Evolutionary conservation across 257 asterid species (phyloP), one percentile per base, ranked within the genome.

Genomic region (Scutellaria galericulata): DNA sequence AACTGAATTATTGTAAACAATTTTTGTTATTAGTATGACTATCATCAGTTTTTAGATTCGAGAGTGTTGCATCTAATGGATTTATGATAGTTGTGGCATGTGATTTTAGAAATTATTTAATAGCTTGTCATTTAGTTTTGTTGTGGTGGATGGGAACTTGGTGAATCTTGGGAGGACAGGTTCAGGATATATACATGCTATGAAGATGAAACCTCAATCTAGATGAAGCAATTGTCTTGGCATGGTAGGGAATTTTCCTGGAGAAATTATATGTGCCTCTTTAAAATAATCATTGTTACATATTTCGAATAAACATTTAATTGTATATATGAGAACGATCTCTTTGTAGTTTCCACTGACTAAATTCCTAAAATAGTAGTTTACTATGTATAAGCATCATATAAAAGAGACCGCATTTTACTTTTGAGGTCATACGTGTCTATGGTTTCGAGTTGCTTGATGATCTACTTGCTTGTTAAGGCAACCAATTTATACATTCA

Each of bases 271-370:
- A 24, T 58, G 8, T 2, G 47, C 35, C 14, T 50, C 50, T 48
- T 5, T 10, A n/a, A 27, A 8, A 13, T 8, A 20, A 48, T 51
- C 47, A 50, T 5, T 4, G n/a, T n/a, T 66, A 14, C 35, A 7
- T 9, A 15, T 31, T 31, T 31, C 3, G 37, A 24, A 31, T 53
- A 4, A 5, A 8, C 13, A 4, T 53, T 11, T 54, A 22, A 6
- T 52, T 52, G 45, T 12, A 27, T 51, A 14, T 18, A 27, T 68
- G 64, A 18, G 35, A 42, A 31, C 2, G 22, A 41, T 68, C 41
- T 51, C 47, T 68, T 39, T 61, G n/a, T 59, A 4, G 37, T 31
- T 31, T 31, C 4, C 37, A 39, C 50, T 13, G 76, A 48, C 72
- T 35, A 46, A 53, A 18, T 69, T 18, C 44, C n/a, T 59, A 1